Evolutionary conservation across 1,284 basidiomycete species (phyloP).

Genomic region (Tranzscheliella williamsii): DNA sequence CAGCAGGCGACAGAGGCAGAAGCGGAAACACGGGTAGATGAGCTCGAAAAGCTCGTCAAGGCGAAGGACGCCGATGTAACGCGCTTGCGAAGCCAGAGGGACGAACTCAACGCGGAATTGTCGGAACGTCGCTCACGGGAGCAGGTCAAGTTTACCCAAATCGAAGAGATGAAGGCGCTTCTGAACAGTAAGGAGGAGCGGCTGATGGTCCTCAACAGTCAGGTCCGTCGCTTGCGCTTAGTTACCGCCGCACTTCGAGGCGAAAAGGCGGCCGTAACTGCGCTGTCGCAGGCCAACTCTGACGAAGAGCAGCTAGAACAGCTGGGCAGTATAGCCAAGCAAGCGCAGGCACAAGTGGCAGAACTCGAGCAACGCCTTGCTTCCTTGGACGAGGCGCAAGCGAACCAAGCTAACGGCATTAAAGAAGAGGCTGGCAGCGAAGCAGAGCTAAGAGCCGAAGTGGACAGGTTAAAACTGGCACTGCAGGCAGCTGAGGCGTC

Average conservation of each 20-base stretch:
- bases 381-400: neutral
- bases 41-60: constrained; percentile 73
- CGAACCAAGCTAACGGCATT: constrained; percentile 9
- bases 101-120: constrained; percentile 45
- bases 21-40: constrained; percentile 64
- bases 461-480: constrained; percentile 65
- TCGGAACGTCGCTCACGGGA: constrained; percentile 53
- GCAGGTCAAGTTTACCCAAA: constrained; percentile 49
- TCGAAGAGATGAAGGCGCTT: constrained; percentile 56
- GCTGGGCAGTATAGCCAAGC: constrained; percentile 14
- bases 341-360: constrained; percentile 25
- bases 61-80: constrained; percentile 68
- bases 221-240: constrained; percentile 75
- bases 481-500: constrained; percentile 46
- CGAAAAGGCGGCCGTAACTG: constrained; percentile 73
- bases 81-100: constrained; percentile 25
- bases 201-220: constrained; percentile 73
- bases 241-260: constrained; percentile 75
- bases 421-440: constrained; percentile 5
- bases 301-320: constrained; percentile 33
- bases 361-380: constrained; percentile 26
- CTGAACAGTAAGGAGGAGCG: constrained; percentile 68
- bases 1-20: constrained; percentile 38
- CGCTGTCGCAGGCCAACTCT: constrained; percentile 67
- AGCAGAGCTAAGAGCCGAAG: constrained; percentile 63